Evolutionary conservation across 768 basidiomycete species (phyloP).

Genomic region (Rhodotorula babjevae): DNA sequence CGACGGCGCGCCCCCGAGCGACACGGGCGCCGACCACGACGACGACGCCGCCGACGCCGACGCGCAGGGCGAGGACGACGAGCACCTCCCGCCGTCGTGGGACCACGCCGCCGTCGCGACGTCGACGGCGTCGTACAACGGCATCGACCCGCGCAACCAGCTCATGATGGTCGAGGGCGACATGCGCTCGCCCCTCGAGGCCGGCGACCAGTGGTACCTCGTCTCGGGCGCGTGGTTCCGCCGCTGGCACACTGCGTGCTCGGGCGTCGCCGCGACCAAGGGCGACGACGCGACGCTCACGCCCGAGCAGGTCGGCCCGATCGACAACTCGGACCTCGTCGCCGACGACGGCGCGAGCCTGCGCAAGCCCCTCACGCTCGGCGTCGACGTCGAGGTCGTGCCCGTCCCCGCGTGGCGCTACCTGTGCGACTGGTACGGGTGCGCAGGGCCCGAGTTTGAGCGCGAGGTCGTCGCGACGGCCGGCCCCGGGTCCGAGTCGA

Average conservation of each 20-base stretch:
- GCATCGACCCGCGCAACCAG: slow-evolving; percentile 51
- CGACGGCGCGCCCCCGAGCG: neutral
- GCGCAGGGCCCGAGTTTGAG: slow-evolving; percentile 56
- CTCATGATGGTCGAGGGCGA: slow-evolving; percentile 53
- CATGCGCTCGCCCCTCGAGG: slow-evolving; percentile 52
- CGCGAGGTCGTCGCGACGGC: slow-evolving; percentile 61
- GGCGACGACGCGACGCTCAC: slow-evolving; percentile 56
- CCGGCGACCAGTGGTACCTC: slow-evolving; percentile 74
- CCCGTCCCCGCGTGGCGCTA: slow-evolving; percentile 67
- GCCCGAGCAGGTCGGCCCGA: slow-evolving; percentile 53
- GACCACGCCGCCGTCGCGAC: neutral
- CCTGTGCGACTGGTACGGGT: slow-evolving; percentile 71
- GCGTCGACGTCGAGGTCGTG: slow-evolving; percentile 66
- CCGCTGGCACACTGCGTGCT: slow-evolving; percentile 68
- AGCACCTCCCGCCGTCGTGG: slow-evolving; percentile 40
- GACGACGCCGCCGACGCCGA: slow-evolving; percentile 3
- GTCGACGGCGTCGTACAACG: slow-evolving; percentile 39
- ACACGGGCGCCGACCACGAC: slow-evolving; percentile 37
- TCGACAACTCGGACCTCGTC: slow-evolving; percentile 70
- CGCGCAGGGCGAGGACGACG: slow-evolving; percentile 4
- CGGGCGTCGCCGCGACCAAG: slow-evolving; percentile 47
- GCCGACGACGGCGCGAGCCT: slow-evolving; percentile 52
- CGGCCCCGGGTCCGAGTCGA: slow-evolving; percentile 55
- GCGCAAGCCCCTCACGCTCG: slow-evolving; percentile 53
- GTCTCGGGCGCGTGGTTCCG: slow-evolving; percentile 67